A percentile compares a stretch with the other conserved stretches of the same genome.
Conservation (phyloP, 2,329 filamentous ascomycete species). For the Didymosphaeria variabile region DNA sequence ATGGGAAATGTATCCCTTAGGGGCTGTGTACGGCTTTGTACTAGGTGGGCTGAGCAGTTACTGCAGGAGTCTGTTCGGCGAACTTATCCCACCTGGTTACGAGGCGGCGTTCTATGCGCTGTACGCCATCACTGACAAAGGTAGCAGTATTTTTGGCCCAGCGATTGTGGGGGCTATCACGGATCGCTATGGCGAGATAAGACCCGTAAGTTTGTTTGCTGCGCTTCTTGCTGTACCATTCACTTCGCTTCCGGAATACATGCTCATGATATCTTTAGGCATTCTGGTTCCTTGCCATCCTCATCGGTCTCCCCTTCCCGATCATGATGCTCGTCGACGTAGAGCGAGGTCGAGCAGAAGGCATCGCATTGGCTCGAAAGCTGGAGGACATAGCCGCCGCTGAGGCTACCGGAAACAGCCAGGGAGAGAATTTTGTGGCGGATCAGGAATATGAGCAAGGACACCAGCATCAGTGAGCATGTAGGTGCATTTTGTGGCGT, state of each 20-base stretch:
- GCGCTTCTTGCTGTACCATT: neutral
- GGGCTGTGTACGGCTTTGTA: slow-evolving; percentile 90
- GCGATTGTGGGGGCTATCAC: slow-evolving; percentile 94
- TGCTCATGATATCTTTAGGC: slow-evolving; percentile 56
- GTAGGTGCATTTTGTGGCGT: slow-evolving; percentile 8
- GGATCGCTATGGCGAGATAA: slow-evolving; percentile 67
- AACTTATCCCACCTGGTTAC: slow-evolving; percentile 91
- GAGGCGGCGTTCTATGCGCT: slow-evolving; percentile 97
- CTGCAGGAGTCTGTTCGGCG: slow-evolving; percentile 89
- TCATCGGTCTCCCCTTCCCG: slow-evolving; percentile 86
- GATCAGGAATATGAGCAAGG: slow-evolving; percentile 28
- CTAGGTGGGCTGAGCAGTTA: slow-evolving; percentile 92
- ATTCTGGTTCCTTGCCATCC: slow-evolving; percentile 87
- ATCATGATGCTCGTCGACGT: slow-evolving; percentile 87
- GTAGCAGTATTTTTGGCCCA: slow-evolving; percentile 91
- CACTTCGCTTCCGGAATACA: neutral
- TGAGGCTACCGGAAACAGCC: slow-evolving; percentile 17
- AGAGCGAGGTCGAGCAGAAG: slow-evolving; percentile 63
- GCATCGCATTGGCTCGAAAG: slow-evolving; percentile 51
- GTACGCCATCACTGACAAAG: slow-evolving; percentile 98
- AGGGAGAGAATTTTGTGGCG: slow-evolving; percentile 23
- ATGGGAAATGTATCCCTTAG: slow-evolving; percentile 96
- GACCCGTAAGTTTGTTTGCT: slow-evolving; percentile 49
- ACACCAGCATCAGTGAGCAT: slow-evolving; percentile 8
- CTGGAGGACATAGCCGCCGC: slow-evolving; percentile 35